A percentile compares a stretch with the other conserved stretches of the same genome.
Conservation (phyloP, 1,284 basidiomycete species). For the Papiliotrema nemorosa region DNA sequence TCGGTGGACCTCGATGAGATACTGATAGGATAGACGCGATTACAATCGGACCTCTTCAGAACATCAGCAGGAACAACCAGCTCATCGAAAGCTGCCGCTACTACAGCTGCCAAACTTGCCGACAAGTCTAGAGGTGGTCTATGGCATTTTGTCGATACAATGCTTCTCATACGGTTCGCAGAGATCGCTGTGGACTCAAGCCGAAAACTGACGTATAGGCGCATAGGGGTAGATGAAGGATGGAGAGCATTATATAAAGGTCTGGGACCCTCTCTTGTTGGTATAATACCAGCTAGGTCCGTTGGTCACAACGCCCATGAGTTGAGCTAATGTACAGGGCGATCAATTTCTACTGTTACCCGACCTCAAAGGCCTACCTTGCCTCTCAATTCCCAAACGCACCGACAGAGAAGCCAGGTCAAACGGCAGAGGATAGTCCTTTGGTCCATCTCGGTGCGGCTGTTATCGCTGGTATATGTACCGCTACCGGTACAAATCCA, state of each 20-base stretch:
- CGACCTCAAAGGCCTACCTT: conserved; percentile 90
- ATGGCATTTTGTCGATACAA: conserved; percentile 94
- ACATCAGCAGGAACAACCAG: conserved; percentile 39
- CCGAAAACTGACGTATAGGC: conserved; percentile 52
- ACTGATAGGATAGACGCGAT: conserved; percentile 59
- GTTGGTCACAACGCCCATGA: conserved; percentile 3
- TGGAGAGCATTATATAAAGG: conserved; percentile 89
- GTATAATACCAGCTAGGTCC: conserved; percentile 85
- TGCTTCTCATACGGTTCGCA: conserved; percentile 75
- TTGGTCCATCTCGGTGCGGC: conserved; percentile 83
- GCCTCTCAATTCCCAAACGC: conserved; percentile 64
- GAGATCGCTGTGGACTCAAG: not conserved
- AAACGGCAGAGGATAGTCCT: conserved; percentile 70
- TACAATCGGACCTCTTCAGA: conserved; percentile 86
- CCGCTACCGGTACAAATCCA: conserved; percentile 88
- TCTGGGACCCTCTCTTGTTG: conserved; percentile 88
- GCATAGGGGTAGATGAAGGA: conserved; percentile 88
- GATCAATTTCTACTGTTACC: conserved; percentile 98
- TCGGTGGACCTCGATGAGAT: not conserved
- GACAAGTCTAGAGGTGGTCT: conserved; percentile 57
- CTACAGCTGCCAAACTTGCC: conserved; percentile 3
- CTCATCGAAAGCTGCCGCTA: conserved; percentile 15
- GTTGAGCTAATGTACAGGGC: conserved; percentile 48
- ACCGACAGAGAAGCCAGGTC: conserved; percentile 54
- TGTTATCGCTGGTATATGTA: conserved; percentile 72